Percentiles rank a stretch among this genome's conserved stretches.
These are phyloP conservation scores for Fusarium sp. DNA, from an alignment of 2,329 filamentous ascomycete species.

Conservation along the genomic window DNA sequence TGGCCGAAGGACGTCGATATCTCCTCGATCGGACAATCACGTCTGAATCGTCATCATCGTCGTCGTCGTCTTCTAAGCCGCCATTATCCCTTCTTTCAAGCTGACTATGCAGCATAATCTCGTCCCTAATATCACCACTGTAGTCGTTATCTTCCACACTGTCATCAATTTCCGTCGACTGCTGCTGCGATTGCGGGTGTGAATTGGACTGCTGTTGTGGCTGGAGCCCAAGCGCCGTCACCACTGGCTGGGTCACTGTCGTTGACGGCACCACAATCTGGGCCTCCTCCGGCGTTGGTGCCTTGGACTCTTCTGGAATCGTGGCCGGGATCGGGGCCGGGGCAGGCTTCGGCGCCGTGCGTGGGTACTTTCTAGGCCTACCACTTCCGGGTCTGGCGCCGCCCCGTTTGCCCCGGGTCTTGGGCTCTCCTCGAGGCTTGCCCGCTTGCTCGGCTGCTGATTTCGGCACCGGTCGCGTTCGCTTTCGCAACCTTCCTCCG, in stretches of 20 bases:
- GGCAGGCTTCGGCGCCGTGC: constrained; percentile 36
- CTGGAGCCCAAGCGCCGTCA: constrained; percentile 11
- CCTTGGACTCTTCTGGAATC: constrained; percentile 2
- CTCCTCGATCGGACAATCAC: constrained; percentile 47
- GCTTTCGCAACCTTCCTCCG: constrained; percentile 43
- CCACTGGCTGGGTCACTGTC: constrained; percentile 11
- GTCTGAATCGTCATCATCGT: constrained; percentile 49
- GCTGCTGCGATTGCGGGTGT: neutral
- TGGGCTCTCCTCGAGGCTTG: constrained; percentile 40
- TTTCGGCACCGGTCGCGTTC: constrained; percentile 33
- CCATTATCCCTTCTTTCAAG: constrained; percentile 15
- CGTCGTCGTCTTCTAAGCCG: constrained; percentile 44
- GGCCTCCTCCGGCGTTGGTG: constrained; percentile 15
- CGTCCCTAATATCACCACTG: constrained; percentile 43
- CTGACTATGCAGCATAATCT: constrained; percentile 25
- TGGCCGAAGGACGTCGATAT: constrained; percentile 50
- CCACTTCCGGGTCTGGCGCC: constrained; percentile 54
- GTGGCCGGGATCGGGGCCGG: neutral
- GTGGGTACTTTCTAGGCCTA: constrained; percentile 54
- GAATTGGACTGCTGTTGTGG: neutral
- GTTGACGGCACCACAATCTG: constrained; percentile 25
- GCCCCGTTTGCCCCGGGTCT: constrained; percentile 51
- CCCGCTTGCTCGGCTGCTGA: constrained; percentile 13
- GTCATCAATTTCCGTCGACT: constrained; percentile 13
- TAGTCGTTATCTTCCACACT: constrained; percentile 47